These are phyloP conservation scores for Torrubiella hemipterigena DNA, from an alignment of 2,329 filamentous ascomycete genomes.

Conservation along the genomic window DNA sequence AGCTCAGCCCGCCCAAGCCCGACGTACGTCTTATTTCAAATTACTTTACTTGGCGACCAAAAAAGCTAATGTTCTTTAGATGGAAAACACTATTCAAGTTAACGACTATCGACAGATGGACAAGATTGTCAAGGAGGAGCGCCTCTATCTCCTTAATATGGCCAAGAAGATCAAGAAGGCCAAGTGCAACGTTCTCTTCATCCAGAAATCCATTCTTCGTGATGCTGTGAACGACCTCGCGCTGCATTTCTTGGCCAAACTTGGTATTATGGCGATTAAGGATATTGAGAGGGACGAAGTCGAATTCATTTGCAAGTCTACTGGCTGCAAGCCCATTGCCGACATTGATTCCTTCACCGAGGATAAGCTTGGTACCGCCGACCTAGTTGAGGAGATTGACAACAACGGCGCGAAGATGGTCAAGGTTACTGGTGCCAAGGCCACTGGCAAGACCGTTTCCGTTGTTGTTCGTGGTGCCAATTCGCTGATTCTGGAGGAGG, in stretches of 20 bases:
- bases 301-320: slow-evolving; percentile 98
- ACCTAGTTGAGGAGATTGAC: slow-evolving; percentile 86
- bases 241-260: slow-evolving; percentile 92
- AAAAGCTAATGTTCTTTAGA: slow-evolving; percentile 35
- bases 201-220: slow-evolving; percentile 95
- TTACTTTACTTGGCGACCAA: not conserved
- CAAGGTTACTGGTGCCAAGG: slow-evolving; percentile 86
- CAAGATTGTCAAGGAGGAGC: slow-evolving; percentile 99
- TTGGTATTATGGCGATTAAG: slow-evolving; percentile 91
- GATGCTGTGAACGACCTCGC: slow-evolving; percentile 97
- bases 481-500: slow-evolving; percentile 87
- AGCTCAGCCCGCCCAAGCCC: slow-evolving; percentile 93
- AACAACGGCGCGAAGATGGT: slow-evolving; percentile 82
- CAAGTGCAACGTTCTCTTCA: slow-evolving; percentile 96
- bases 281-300: slow-evolving; percentile 98
- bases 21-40: slow-evolving; percentile 49
- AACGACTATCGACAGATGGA: slow-evolving; percentile 99
- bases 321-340: slow-evolving; percentile 96
- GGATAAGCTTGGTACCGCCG: slow-evolving; percentile 90
- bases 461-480: slow-evolving; percentile 94
- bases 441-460: slow-evolving; percentile 77
- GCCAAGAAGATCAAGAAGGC: slow-evolving; percentile 99
- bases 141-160: slow-evolving; percentile 94
- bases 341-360: slow-evolving; percentile 98
- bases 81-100: slow-evolving; percentile 99